A percentile compares a stretch with the other conserved stretches of the same genome.
Evolutionary conservation across 169 alveolate species (phyloP).

Genomic region (Sarcocystis neurona): DNA sequence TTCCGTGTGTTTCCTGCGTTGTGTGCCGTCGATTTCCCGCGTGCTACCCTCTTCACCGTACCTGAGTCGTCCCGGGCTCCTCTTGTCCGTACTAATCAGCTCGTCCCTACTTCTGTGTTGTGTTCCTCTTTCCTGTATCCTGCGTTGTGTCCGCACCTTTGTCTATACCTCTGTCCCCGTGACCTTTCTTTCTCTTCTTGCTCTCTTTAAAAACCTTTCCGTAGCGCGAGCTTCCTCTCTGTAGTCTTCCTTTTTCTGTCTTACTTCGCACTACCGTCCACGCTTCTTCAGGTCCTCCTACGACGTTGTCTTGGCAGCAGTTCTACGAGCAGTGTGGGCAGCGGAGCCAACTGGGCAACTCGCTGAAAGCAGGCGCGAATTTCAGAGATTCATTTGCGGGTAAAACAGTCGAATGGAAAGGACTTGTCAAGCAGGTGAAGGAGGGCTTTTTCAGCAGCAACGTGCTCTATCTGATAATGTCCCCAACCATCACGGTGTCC

Average conservation of each 20-base stretch:
- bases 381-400: slow-evolving; percentile 35
- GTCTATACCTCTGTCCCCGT: slow-evolving; percentile 8
- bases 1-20: too few relatives aligned
- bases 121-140: too few relatives aligned
- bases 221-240: too few relatives aligned
- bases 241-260: too few relatives aligned
- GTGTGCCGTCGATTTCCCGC: too few relatives aligned
- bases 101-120: too few relatives aligned
- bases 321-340: slow-evolving; percentile 40
- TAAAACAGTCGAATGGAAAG: slow-evolving; percentile 43
- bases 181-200: neutral
- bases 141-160: too few relatives aligned
- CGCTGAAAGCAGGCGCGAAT: slow-evolving; percentile 33
- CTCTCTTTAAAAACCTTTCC: neutral
- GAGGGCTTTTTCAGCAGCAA: slow-evolving; percentile 49
- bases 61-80: too few relatives aligned
- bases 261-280: neutral
- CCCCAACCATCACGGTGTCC: slow-evolving; percentile 24
- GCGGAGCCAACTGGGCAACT: slow-evolving; percentile 41
- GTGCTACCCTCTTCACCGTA: too few relatives aligned
- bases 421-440: slow-evolving; percentile 43
- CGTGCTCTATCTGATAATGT: slow-evolving; percentile 40
- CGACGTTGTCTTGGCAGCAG: slow-evolving; percentile 7
- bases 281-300: neutral
- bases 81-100: too few relatives aligned